A percentile compares a stretch with the other conserved stretches of the same genome.
These are phyloP conservation scores for Podila horticola DNA, from an alignment of 192 early-diverging fungal species.

Conservation along the genomic window DNA sequence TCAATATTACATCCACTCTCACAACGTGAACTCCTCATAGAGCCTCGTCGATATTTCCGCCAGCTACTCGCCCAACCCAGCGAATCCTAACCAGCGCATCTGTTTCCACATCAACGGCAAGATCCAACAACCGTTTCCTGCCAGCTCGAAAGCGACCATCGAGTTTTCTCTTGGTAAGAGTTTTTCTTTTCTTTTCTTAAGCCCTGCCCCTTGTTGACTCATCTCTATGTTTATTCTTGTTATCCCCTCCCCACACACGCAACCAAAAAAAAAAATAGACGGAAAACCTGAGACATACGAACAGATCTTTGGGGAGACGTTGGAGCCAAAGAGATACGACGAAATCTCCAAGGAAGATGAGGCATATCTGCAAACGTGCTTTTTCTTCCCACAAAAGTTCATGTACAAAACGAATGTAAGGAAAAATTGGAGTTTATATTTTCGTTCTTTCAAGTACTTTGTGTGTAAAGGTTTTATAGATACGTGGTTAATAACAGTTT, in stretches of 20 bases:
- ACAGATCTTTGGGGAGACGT: background rate
- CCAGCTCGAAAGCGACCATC: background rate
- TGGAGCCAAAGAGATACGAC: background rate
- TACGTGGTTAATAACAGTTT: background rate
- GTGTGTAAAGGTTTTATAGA: background rate
- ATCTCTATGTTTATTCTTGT: background rate
- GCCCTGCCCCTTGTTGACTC: background rate
- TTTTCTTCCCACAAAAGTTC: background rate
- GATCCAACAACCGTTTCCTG: background rate
- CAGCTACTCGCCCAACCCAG: background rate
- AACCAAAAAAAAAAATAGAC: background rate
- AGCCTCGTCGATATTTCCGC: background rate
- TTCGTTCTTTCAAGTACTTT: background rate
- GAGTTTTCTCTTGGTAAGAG: background rate
- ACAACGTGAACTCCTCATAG: background rate
- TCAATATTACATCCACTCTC: background rate
- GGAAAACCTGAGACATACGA: background rate
- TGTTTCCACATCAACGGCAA: background rate
- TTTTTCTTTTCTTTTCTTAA: background rate
- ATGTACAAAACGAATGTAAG: background rate
- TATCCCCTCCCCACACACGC: background rate
- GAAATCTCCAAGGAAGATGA: background rate
- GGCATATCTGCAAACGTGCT: background rate
- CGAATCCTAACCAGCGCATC: too few species aligned
- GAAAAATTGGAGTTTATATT: too few species aligned